phyloP scores from a whole-genome alignment of 176 grass and related monocot genomes.

The Aegilops speltoides region DNA sequence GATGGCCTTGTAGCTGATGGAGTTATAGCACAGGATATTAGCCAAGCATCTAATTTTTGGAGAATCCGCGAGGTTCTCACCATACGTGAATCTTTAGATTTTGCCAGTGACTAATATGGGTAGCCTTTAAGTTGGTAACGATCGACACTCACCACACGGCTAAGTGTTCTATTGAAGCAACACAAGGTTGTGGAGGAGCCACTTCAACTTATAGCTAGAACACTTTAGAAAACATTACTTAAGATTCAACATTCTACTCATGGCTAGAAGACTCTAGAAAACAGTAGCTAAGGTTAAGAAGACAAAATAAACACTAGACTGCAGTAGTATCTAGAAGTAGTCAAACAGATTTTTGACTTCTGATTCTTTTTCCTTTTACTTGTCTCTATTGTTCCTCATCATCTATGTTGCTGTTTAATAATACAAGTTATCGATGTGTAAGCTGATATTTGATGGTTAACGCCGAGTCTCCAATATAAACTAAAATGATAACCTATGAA shows the following conservation, averaged over 20 bases:
- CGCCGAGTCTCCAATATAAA: background rate
- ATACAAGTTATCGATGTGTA: background rate
- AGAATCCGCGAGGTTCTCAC: conserved; percentile 82
- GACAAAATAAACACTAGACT: too few species aligned
- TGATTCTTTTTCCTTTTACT: too few species aligned
- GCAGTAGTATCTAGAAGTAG: too few species aligned
- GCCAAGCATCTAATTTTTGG: conserved; percentile 91
- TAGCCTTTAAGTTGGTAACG: background rate
- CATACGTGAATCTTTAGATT: background rate
- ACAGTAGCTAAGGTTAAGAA: too few species aligned
- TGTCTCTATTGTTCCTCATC: too few species aligned
- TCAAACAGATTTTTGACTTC: too few species aligned
- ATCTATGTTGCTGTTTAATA: background rate
- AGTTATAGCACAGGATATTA: conserved; percentile 92
- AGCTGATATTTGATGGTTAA: conserved; percentile 12
- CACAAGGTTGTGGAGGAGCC: too few species aligned
- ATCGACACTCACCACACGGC: background rate
- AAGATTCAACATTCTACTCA: too few species aligned
- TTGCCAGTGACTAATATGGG: background rate
- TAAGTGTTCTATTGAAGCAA: background rate
- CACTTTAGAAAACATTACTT: too few species aligned
- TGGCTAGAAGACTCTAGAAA: too few species aligned
- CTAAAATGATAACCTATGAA: background rate
- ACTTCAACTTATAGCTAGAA: too few species aligned
- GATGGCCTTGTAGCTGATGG: conserved; percentile 81